Conservation (phyloP, 306 rosid genomes). For the Glycyrrhiza uralensis region DNA sequence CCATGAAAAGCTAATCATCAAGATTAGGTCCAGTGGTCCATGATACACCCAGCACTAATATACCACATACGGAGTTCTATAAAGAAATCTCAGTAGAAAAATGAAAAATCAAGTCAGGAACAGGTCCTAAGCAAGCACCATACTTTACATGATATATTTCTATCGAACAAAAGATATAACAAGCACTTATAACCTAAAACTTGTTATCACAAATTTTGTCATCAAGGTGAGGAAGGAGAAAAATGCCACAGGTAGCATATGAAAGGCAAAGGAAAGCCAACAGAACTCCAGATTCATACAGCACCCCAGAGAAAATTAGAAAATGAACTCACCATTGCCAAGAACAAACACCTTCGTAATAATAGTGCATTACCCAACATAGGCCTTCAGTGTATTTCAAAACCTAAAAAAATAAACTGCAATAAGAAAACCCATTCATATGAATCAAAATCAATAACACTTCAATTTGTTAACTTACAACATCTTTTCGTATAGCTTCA, state of each 20-base stretch:
- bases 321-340: constrained; percentile 83
- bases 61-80: not conserved
- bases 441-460: constrained; percentile 17
- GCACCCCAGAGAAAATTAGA: not conserved
- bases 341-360: constrained; percentile 97
- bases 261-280: not conserved
- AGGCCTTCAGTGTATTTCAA: constrained; percentile 93
- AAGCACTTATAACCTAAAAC: not conserved
- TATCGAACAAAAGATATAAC: not conserved
- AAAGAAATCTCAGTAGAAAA: not conserved
- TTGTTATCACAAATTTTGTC: not conserved
- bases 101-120: not conserved
- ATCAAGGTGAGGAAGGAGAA: not conserved
- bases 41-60: not conserved
- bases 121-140: not conserved
- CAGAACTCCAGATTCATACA: not conserved
- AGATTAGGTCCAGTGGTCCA: not conserved
- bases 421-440: constrained; percentile 25
- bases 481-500: constrained; percentile 74
- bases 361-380: constrained; percentile 97
- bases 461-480: constrained; percentile 57
- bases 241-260: not conserved
- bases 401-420: constrained; percentile 52
- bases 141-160: not conserved
- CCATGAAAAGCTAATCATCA: not conserved